Conservation (phyloP, 352 stramenopile species). For the Pilasporangium apinafurcum region DNA sequence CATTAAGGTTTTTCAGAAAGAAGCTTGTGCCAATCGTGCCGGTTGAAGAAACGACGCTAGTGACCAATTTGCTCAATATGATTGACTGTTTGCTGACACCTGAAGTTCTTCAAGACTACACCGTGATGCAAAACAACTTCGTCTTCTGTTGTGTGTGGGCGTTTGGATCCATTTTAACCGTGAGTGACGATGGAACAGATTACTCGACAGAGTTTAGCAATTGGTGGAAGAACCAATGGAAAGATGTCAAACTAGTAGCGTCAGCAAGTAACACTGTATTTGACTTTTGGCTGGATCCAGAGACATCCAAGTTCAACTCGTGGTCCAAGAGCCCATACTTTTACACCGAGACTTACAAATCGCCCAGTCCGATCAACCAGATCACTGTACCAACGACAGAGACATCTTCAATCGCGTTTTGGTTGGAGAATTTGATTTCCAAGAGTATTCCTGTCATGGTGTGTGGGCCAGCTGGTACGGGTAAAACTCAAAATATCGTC, state of each 20-base stretch:
- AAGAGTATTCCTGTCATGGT: slow-evolving; percentile 92
- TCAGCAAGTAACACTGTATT: slow-evolving; percentile 94
- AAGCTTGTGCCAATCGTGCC: slow-evolving; percentile 89
- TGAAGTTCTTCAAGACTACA: slow-evolving; percentile 66
- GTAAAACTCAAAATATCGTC: slow-evolving; percentile 94
- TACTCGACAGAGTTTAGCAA: slow-evolving; percentile 93
- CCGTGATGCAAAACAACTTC: slow-evolving; percentile 90
- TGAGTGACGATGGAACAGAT: slow-evolving; percentile 93
- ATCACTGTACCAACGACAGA: slow-evolving; percentile 93
- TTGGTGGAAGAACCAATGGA: slow-evolving; percentile 95
- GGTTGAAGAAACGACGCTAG: slow-evolving; percentile 91
- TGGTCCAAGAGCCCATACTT: slow-evolving; percentile 96
- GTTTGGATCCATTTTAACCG: slow-evolving; percentile 89
- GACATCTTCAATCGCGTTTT: slow-evolving; percentile 94
- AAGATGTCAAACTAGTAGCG: slow-evolving; percentile 92
- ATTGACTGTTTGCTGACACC: slow-evolving; percentile 88
- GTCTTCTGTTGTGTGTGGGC: slow-evolving; percentile 95
- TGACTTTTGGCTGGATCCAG: slow-evolving; percentile 95
- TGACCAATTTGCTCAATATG: slow-evolving; percentile 93
- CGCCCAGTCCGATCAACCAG: slow-evolving; percentile 81
- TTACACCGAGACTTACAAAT: slow-evolving; percentile 86
- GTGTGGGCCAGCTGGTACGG: slow-evolving; percentile 89
- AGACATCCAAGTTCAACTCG: slow-evolving; percentile 88
- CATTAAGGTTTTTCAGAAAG: slow-evolving; percentile 92
- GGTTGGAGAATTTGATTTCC: slow-evolving; percentile 91